Base-by-base conservation (phyloP, 164 flowering plant species). In the Santalum album region DNA sequence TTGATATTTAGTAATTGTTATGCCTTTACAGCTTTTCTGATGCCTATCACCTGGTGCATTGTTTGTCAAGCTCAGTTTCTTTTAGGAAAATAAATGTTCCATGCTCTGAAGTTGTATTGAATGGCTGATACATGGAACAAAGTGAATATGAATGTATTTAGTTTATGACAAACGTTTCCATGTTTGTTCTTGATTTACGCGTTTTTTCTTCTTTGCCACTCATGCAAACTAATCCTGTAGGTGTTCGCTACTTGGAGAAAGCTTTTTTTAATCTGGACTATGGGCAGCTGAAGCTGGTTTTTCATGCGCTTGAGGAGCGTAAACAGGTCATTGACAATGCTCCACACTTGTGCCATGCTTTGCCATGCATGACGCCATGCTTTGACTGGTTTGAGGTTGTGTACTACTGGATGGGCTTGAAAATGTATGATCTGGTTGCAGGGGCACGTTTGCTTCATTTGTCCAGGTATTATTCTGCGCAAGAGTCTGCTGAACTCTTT, bases 281-380 rank as follows among this genome's bases (percentile, higher is more conserved):
- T 68, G 96, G 96, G 29, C 99, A 94, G 61, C 75, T 94, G 71
- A 94, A 85, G 76, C 76, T 90, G 51, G 99, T 94, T 38, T 90
- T 90, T 66, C 96, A 94, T 78, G 99, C 99, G 16, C 95, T 90
- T 12, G 91, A 82, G 78, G 99, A 94, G 75, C 96, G 99, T 35
- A 90, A 94, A 65, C 97, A 87, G 72, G 76, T 94, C 54, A 94
- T 94, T 47, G 81, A 87, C 40, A 87, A 90, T 75, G 99, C 99
- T 60, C 99, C 95, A 27, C 97, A 94, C 67, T 75, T 94, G 29
- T 87, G 97, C 62, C 84, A 87, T 71, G 86, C 95, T 64, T 72
- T 94, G 70, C 97, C 97, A n/a, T 94, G 97, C 73, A 90, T 94
- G 97, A 90, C 99, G 18, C 99, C 99, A 24, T 94, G 99, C 74